Base-by-base conservation (phyloP, 805 yeast genomes). In the Candida bentonensis region DNA sequence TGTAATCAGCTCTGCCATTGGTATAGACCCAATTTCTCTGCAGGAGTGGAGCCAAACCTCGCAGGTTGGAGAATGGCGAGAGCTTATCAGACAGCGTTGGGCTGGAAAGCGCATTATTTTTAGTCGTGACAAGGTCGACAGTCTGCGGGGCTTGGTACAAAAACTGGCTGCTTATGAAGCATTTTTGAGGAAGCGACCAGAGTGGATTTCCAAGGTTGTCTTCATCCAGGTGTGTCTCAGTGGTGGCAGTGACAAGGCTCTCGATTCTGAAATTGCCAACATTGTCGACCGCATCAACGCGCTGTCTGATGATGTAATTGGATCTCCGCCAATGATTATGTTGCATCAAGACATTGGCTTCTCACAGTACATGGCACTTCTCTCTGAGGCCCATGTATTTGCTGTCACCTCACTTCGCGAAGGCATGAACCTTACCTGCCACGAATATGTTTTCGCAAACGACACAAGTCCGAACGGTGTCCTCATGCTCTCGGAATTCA, bases 341-440 rank as follows among this genome's bases (percentile, higher is more conserved):
- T 65, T 92, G 41, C 89, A 85, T 51, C 94, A 86, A 59, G 96
- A 89, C 52, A 75, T 92, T 44, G 88, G 78, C 30, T 89, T 84
- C 58, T 82, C 78, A 45, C 97, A 92, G 62, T 92, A 92, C 58
- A 61, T 92, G 47, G 97, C 95, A 0, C 65, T 92, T 42, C 72
- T 83, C 40, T 66, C 78, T 28, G 96, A 87, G 57, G 95, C 97
- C 1, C 94, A 85, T 51, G 69, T 77, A 1, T 92, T 92, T 56
- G 78, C 83, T 39, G 96, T 89, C 1, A 79, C 94, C 7, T 83
- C 95, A 1, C 74, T 89, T 70, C 78, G 98, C 58, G 98, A 92
- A 61, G 98, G 98, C 22, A 83, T 92, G 87, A 92, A 92, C 55
- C 69, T 92, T 56, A 88, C 97, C 0, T 89, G 96, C 53, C 98